Evolutionary conservation across 306 rosid genomes (phyloP).

Genomic region (Trichosanthes cucumerina): DNA sequence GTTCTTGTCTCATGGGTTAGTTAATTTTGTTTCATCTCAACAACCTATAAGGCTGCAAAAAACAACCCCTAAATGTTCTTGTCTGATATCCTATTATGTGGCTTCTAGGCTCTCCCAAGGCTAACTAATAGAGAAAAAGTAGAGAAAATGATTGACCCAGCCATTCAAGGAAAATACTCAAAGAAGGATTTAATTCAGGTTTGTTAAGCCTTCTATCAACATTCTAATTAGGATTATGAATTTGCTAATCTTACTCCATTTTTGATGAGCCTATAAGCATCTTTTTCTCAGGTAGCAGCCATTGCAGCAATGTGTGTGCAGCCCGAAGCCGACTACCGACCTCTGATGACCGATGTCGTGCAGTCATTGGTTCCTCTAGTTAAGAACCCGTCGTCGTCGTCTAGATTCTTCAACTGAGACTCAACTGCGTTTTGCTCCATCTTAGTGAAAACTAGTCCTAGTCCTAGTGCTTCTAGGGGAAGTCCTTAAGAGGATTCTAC

Average conservation of each 20-base stretch:
- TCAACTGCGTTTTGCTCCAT: neutral
- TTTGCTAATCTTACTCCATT: neutral
- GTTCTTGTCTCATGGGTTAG: slow-evolving; percentile 95
- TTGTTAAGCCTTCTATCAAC: neutral
- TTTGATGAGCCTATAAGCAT: neutral
- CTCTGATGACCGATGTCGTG: slow-evolving; percentile 85
- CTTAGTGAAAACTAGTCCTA: neutral
- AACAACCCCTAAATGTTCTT: neutral
- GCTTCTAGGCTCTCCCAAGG: slow-evolving; percentile 78
- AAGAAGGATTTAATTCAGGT: slow-evolving; percentile 94
- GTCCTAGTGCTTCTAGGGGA: neutral
- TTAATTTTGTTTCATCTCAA: slow-evolving; percentile 7
- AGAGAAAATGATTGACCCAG: slow-evolving; percentile 84
- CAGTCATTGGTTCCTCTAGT: slow-evolving; percentile 79
- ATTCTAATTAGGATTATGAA: neutral
- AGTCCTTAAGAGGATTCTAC: neutral
- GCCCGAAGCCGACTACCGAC: slow-evolving; percentile 94
- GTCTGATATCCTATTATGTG: neutral
- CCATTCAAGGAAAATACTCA: slow-evolving; percentile 62
- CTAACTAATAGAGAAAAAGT: slow-evolving; percentile 75
- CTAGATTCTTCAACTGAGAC: slow-evolving; percentile 44
- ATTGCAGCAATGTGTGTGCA: slow-evolving; percentile 99
- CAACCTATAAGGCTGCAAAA: neutral
- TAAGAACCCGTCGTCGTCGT: slow-evolving; percentile 36
- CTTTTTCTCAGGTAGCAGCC: slow-evolving; percentile 56